Percentiles rank a stretch among this genome's conserved stretches.
phyloP scores from a whole-genome alignment of 805 yeast genomes.

The Yamadazyma olivae region DNA sequence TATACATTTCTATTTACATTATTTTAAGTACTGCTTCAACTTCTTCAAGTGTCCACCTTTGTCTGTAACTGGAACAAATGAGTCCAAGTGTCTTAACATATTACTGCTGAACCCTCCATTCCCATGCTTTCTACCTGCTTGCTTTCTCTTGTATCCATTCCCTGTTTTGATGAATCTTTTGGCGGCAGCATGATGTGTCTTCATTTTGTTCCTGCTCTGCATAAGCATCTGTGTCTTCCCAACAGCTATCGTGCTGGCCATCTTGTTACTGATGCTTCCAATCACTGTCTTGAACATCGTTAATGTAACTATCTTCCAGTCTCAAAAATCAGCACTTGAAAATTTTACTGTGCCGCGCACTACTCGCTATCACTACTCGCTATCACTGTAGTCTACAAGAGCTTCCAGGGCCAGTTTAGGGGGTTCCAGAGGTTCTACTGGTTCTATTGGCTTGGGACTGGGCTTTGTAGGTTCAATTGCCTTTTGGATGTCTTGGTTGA shows the following conservation, averaged over 20 bases:
- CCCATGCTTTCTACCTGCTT: slow-evolving; percentile 89
- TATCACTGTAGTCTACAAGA: neutral
- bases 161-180: slow-evolving; percentile 83
- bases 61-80: slow-evolving; percentile 50
- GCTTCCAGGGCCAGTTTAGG: neutral
- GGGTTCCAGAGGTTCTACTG: neutral
- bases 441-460: neutral
- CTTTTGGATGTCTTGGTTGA: no score
- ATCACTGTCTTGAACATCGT: slow-evolving; percentile 1
- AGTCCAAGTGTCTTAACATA: slow-evolving; percentile 56
- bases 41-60: slow-evolving; percentile 58
- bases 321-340: neutral
- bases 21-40: slow-evolving; percentile 30
- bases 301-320: neutral
- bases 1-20: neutral
- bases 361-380: neutral
- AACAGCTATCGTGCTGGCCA: neutral
- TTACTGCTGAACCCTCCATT: slow-evolving; percentile 82
- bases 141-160: slow-evolving; percentile 50
- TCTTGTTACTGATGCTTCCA: neutral
- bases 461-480: no score
- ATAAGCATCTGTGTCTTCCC: slow-evolving; percentile 16
- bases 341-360: neutral
- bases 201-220: slow-evolving; percentile 49
- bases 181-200: slow-evolving; percentile 84